These are phyloP conservation scores for Hymenoscyphus scutula DNA, from an alignment of 2,329 filamentous ascomycete genomes.

Conservation along the genomic window DNA sequence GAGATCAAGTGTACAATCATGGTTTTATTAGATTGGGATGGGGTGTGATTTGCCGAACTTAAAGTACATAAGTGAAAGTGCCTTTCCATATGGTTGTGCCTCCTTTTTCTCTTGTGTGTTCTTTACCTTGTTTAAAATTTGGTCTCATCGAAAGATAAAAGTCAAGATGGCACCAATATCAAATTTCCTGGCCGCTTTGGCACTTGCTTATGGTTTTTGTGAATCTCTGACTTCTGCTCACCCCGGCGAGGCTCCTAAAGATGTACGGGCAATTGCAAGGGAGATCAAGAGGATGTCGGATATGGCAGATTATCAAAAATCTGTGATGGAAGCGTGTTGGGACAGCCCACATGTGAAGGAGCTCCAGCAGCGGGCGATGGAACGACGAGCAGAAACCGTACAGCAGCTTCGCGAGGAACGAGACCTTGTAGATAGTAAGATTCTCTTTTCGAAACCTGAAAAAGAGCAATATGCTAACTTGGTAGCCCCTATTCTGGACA, in stretches of 20 bases:
- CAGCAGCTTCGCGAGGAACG: slow-evolving; percentile 11
- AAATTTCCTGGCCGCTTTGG: slow-evolving; percentile 9
- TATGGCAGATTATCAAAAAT: slow-evolving; percentile 13
- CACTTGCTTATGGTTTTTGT: slow-evolving; percentile 13
- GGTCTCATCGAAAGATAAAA: background rate
- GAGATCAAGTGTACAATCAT: slow-evolving; percentile 1
- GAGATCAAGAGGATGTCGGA: slow-evolving; percentile 15
- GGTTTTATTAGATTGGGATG: background rate
- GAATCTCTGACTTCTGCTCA: slow-evolving; percentile 12
- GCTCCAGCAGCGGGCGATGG: slow-evolving; percentile 8
- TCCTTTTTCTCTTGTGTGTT: background rate
- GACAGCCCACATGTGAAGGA: slow-evolving; percentile 12
- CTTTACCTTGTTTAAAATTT: background rate
- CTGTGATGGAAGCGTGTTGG: slow-evolving; percentile 11
- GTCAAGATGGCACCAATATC: slow-evolving; percentile 14
- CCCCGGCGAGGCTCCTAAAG: slow-evolving; percentile 10
- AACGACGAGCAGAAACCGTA: slow-evolving; percentile 11
- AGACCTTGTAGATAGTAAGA: slow-evolving; percentile 12
- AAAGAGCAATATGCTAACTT: background rate
- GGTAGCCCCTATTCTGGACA: slow-evolving; percentile 7
- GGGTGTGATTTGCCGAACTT: slow-evolving; percentile 2
- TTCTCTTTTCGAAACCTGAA: too few species aligned
- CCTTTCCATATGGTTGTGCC: background rate
- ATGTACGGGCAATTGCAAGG: slow-evolving; percentile 5
- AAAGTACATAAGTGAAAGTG: slow-evolving; percentile 2